phyloP scores from a whole-genome alignment of 2,329 filamentous ascomycete genomes.

The Ophiostoma angusticollis region DNA sequence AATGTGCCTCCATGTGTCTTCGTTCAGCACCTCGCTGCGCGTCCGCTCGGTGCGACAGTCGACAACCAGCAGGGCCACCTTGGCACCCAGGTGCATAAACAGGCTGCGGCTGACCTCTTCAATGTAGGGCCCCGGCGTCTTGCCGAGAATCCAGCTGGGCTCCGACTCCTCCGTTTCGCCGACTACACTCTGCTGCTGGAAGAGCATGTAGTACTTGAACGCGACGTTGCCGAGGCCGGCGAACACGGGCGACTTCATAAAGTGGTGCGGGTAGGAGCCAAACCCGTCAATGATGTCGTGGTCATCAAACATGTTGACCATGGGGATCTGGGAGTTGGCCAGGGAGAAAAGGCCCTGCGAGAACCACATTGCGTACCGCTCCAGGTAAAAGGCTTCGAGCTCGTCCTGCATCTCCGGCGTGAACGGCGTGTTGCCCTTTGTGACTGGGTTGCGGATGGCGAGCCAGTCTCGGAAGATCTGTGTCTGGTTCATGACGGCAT shows the following conservation, averaged over 20 bases:
- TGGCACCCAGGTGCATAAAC: constrained; percentile 70
- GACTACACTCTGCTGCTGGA: constrained; percentile 84
- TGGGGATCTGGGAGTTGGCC: constrained; percentile 86
- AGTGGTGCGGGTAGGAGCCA: constrained; percentile 81
- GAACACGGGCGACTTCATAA: constrained; percentile 85
- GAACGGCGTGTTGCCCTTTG: constrained; percentile 71
- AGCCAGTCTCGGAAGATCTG: constrained; percentile 74
- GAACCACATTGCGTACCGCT: constrained; percentile 89
- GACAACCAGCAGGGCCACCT: constrained; percentile 70
- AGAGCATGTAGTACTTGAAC: constrained; percentile 98
- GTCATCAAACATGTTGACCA: constrained; percentile 97
- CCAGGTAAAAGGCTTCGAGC: constrained; percentile 75
- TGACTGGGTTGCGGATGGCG: constrained; percentile 60
- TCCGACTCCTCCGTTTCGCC: constrained; percentile 73
- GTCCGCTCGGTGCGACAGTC: constrained; percentile 88
- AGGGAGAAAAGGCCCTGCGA: constrained; percentile 90
- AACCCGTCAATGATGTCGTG: constrained; percentile 88
- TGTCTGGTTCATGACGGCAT: constrained; percentile 65
- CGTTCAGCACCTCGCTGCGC: constrained; percentile 64
- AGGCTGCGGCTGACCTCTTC: constrained; percentile 71
- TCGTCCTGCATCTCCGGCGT: constrained; percentile 74
- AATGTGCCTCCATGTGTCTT: constrained; percentile 72
- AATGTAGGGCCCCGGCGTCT: constrained; percentile 77
- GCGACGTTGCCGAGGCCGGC: constrained; percentile 79
- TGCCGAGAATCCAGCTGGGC: constrained; percentile 81